phyloP scores from a whole-genome alignment of 2,329 filamentous ascomycete genomes.

The Tolypocladium tundrense region DNA sequence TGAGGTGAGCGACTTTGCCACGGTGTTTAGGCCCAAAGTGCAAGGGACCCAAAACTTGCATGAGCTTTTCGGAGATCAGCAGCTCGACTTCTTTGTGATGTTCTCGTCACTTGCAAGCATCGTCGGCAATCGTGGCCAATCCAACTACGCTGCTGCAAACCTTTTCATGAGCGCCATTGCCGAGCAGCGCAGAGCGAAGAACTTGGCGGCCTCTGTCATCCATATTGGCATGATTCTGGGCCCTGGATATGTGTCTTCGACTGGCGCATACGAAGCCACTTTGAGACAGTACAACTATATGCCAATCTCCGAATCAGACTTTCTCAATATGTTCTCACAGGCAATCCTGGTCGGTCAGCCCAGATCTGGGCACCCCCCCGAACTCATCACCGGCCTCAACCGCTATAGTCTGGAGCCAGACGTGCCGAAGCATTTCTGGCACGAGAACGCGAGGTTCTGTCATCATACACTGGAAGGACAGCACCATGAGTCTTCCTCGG shows the following conservation, averaged over 20 bases:
- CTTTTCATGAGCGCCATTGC: constrained; percentile 29
- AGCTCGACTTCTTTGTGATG: constrained; percentile 27
- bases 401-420: background rate
- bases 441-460: background rate
- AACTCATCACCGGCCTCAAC: constrained; percentile 14
- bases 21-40: constrained; percentile 22
- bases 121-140: constrained; percentile 24
- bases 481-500: background rate
- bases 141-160: constrained; percentile 35
- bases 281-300: constrained; percentile 6
- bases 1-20: constrained; percentile 12
- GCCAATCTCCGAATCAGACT: constrained; percentile 15
- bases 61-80: constrained; percentile 14
- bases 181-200: constrained; percentile 21
- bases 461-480: background rate
- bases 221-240: constrained; percentile 27
- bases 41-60: constrained; percentile 20
- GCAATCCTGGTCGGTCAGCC: constrained; percentile 23
- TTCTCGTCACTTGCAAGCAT: constrained; percentile 20
- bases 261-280: background rate
- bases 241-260: constrained; percentile 16
- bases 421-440: background rate
- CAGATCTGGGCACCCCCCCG: constrained; percentile 8
- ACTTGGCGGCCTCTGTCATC: constrained; percentile 26
- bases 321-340: constrained; percentile 31